Evolutionary conservation across 1,284 basidiomycete genomes (phyloP).

Genomic region (Ustilago loliicola): DNA sequence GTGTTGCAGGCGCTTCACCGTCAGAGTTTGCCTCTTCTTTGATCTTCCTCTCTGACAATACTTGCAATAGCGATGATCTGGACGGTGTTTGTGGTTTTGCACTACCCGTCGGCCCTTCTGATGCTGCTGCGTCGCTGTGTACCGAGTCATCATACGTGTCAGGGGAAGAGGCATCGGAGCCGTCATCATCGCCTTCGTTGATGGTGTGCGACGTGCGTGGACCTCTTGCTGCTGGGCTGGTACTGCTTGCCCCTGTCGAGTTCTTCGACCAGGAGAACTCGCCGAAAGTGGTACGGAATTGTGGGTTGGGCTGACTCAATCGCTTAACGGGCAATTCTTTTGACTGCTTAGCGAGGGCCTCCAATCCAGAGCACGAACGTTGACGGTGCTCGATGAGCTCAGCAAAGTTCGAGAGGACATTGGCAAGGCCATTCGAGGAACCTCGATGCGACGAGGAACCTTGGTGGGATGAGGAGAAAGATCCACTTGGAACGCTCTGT

Average conservation of each 20-base stretch:
- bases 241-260: background rate
- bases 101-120: background rate
- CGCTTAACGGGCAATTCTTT: constrained; percentile 49
- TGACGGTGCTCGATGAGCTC: constrained; percentile 53
- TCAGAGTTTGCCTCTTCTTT: constrained; percentile 28
- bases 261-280: constrained; percentile 39
- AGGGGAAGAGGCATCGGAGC: constrained; percentile 18
- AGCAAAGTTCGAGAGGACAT: constrained; percentile 47
- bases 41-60: constrained; percentile 26
- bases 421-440: constrained; percentile 37
- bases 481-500: constrained; percentile 27
- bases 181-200: constrained; percentile 21
- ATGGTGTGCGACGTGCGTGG: background rate
- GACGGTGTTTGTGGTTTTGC: background rate
- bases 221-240: background rate
- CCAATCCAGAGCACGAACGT: constrained; percentile 46
- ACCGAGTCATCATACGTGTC: background rate
- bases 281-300: constrained; percentile 45
- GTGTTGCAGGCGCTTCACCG: constrained; percentile 25
- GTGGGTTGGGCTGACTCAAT: constrained; percentile 47
- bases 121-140: background rate
- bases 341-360: constrained; percentile 46
- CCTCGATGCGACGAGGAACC: constrained; percentile 33
- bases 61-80: constrained; percentile 18
- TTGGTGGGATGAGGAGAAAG: constrained; percentile 33